These are phyloP conservation scores for Eimeria acervulina DNA, from an alignment of 169 alveolate species.

Conservation along the genomic window DNA sequence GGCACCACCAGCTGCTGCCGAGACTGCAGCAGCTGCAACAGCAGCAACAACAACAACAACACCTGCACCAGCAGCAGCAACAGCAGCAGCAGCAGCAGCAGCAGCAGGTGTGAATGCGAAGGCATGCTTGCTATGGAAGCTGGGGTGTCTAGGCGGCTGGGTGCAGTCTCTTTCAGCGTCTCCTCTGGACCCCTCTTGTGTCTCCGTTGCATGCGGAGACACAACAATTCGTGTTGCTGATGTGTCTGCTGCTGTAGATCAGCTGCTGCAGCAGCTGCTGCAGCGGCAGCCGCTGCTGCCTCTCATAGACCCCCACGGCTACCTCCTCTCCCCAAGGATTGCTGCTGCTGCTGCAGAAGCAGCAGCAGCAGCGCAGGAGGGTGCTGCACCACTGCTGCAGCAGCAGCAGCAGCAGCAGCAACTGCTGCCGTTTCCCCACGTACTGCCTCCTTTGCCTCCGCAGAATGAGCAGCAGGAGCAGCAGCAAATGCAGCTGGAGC, in stretches of 20 bases:
- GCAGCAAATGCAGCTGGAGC: conserved; percentile 17
- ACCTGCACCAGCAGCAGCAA: not conserved
- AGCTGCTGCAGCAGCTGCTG: conserved; percentile 22
- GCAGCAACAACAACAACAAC: not conserved
- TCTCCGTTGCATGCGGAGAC: conserved; percentile 67
- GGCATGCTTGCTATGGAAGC: conserved; percentile 14
- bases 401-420: conserved; percentile 15
- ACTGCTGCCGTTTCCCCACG: not conserved
- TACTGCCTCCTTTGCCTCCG: conserved; percentile 18
- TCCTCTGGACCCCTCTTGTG: conserved; percentile 92
- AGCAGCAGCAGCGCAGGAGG: not conserved
- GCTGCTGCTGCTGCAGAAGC: not conserved
- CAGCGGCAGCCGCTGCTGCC: not conserved
- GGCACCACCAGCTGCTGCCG: not conserved
- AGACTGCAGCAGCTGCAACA: not conserved
- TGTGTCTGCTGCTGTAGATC: conserved; percentile 9
- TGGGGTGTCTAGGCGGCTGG: conserved; percentile 80
- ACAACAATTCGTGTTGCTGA: conserved; percentile 44
- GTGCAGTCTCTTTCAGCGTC: conserved; percentile 93
- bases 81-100: conserved; percentile 55
- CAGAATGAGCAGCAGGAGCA: not conserved
- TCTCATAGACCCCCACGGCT: not conserved
- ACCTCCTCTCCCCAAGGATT: not conserved
- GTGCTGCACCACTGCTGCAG: conserved; percentile 7
- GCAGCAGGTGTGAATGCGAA: not conserved